Evolutionary conservation across 2,329 filamentous ascomycete species (phyloP).

Genomic region (Ceratocystiopsis sp.): DNA sequence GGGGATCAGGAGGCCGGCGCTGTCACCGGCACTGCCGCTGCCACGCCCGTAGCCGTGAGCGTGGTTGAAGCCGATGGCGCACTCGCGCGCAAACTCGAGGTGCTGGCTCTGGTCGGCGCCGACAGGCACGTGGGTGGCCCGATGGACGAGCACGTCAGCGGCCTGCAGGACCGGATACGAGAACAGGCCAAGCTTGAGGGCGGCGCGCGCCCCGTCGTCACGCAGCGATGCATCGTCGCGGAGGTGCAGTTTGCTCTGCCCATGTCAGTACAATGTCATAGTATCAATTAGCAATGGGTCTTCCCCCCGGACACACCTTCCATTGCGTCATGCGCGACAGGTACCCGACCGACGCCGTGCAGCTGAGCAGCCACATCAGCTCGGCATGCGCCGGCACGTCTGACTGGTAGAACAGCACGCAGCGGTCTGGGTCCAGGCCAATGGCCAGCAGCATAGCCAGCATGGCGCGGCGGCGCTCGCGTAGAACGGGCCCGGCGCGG

Average conservation of each 20-base stretch:
- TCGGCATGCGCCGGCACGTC: slow-evolving; percentile 67
- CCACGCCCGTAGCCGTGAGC: slow-evolving; percentile 34
- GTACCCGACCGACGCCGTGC: slow-evolving; percentile 80
- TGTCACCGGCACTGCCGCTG: too few species aligned
- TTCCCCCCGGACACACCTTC: slow-evolving; percentile 42
- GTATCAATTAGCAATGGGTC: neutral
- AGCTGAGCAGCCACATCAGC: slow-evolving; percentile 94
- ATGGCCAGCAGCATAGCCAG: slow-evolving; percentile 70
- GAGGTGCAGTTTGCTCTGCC: slow-evolving; percentile 56
- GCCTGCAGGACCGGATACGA: slow-evolving; percentile 94
- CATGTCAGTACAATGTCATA: neutral
- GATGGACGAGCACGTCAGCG: slow-evolving; percentile 79
- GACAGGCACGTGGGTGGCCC: slow-evolving; percentile 85
- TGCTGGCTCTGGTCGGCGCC: slow-evolving; percentile 93
- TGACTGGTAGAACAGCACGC: slow-evolving; percentile 45
- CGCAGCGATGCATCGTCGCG: slow-evolving; percentile 39
- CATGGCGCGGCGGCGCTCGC: slow-evolving; percentile 51
- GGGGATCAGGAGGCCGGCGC: slow-evolving; percentile 35
- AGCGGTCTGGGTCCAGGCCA: slow-evolving; percentile 62
- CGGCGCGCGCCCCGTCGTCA: slow-evolving; percentile 38
- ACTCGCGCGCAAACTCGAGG: slow-evolving; percentile 78
- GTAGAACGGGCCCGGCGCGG: slow-evolving; percentile 32
- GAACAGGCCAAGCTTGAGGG: slow-evolving; percentile 74
- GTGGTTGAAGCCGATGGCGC: slow-evolving; percentile 76
- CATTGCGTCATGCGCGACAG: slow-evolving; percentile 98